Conservation (phyloP, 768 basidiomycete genomes). For the Strobilomyces echinocephalus region DNA sequence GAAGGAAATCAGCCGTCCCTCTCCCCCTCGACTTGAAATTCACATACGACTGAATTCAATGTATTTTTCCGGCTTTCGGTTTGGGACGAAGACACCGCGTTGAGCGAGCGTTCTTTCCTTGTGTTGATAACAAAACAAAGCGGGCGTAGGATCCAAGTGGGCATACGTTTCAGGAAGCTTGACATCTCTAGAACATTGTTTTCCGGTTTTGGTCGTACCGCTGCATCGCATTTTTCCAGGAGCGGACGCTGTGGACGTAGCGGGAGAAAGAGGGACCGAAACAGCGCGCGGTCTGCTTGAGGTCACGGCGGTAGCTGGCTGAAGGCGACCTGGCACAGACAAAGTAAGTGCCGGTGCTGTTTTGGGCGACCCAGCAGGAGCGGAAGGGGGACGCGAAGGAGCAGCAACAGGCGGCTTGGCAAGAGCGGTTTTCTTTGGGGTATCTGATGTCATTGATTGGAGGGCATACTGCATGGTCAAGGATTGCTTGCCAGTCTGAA, state of each 20-base stretch:
- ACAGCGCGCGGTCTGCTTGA: slow-evolving; percentile 19
- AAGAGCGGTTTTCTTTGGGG: slow-evolving; percentile 14
- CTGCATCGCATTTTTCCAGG: slow-evolving; percentile 45
- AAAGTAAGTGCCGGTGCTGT: not conserved
- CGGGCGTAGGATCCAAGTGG: slow-evolving; percentile 25
- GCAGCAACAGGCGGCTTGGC: slow-evolving; percentile 15
- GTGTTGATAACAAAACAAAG: slow-evolving; percentile 63
- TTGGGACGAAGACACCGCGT: slow-evolving; percentile 54
- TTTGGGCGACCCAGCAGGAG: slow-evolving; percentile 16
- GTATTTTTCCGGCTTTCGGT: slow-evolving; percentile 37
- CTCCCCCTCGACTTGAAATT: not conserved
- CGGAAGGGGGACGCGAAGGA: slow-evolving; percentile 34
- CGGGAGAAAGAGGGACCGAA: slow-evolving; percentile 17
- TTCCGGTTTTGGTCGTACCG: slow-evolving; percentile 60
- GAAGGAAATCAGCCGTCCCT: slow-evolving; percentile 6
- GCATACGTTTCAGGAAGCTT: slow-evolving; percentile 36
- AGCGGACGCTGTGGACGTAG: slow-evolving; percentile 17
- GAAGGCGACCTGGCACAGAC: slow-evolving; percentile 8
- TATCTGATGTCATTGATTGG: slow-evolving; percentile 13
- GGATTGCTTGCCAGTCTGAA: slow-evolving; percentile 16
- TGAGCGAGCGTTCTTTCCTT: slow-evolving; percentile 47
- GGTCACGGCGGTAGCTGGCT: slow-evolving; percentile 7
- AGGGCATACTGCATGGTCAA: slow-evolving; percentile 21
- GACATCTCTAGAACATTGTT: slow-evolving; percentile 56
- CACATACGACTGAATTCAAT: slow-evolving; percentile 54